Conservation (phyloP, 2,329 filamentous ascomycete genomes). For the Leptographium wingfieldii region DNA sequence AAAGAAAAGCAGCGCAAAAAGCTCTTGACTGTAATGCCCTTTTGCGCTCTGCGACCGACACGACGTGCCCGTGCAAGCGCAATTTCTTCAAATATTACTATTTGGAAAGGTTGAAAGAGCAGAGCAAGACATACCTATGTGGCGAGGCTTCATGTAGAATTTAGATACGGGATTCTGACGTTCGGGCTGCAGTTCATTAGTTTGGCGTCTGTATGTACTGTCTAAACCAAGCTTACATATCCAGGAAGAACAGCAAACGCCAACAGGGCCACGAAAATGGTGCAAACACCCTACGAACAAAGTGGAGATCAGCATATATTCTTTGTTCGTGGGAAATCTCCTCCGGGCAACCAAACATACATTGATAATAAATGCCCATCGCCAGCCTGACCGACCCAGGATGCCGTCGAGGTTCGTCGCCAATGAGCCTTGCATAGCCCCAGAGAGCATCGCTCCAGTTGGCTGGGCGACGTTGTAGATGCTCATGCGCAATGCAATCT, state of each 20-base stretch:
- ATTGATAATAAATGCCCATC: slow-evolving; percentile 9
- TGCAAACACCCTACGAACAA: neutral
- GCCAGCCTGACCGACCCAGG: slow-evolving; percentile 4
- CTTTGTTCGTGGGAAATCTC: too few relatives aligned
- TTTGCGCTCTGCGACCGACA: slow-evolving; percentile 2
- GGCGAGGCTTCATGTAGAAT: slow-evolving; percentile 5
- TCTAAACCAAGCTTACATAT: slow-evolving; percentile 1
- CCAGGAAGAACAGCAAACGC: slow-evolving; percentile 4
- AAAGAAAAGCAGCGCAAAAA: slow-evolving; percentile 2
- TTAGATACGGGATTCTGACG: slow-evolving; percentile 3
- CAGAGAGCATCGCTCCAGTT: slow-evolving; percentile 6
- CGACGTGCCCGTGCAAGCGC: slow-evolving; percentile 2
- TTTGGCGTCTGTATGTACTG: neutral
- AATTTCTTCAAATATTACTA: neutral
- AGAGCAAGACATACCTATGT: neutral
- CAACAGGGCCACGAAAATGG: slow-evolving; percentile 3
- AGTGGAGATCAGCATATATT: neutral
- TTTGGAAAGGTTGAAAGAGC: neutral
- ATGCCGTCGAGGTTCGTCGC: slow-evolving; percentile 3
- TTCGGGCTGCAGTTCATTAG: slow-evolving; percentile 2
- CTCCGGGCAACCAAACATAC: neutral
- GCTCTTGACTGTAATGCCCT: slow-evolving; percentile 3
- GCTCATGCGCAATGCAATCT: slow-evolving; percentile 7
- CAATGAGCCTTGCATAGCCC: slow-evolving; percentile 5
- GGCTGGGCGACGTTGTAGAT: slow-evolving; percentile 9